Base-by-base conservation (phyloP, 768 basidiomycete species). In the Rhodosporidiobolus sp. region DNA sequence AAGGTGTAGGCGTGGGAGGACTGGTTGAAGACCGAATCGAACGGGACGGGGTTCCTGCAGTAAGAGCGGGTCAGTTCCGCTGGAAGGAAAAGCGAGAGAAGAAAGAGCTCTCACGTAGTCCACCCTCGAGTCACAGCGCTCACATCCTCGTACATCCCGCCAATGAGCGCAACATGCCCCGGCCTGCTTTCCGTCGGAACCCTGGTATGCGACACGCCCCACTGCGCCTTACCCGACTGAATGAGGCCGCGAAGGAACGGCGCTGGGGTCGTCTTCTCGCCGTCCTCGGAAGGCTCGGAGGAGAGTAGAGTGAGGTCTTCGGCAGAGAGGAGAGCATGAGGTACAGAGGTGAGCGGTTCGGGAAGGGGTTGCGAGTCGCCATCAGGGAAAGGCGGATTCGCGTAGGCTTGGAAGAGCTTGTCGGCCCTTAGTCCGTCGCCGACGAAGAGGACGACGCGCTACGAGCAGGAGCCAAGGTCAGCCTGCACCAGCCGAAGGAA, bases 81-180 rank as follows among this genome's bases (percentile, higher is more conserved):
- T 91, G 61, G 66, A 20, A 48, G 22, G 30, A 43, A n/a, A 0
- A 17, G 34, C 49, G 24, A 49, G 45, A 11, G 28, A 19, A 3
- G 43, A 19, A 17, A 30, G 9, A 46, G 38, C 48, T n/a, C n/a
- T 19, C 50, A 63, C 52, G 65, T 62, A 24, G 65, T 58, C 71
- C 64, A 70, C 0, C 74, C 91, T 85, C 91, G 90, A 30, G 89
- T 91, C 43, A 92, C 91, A 24, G 91, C 91, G 0, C 89, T 90
- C 7, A 91, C 91, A 74, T 93, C 90, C 80, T 93, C 91, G 78
- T 92, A 92, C 90, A 93, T 92, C 5, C 91, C 91, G 45, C 89
- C 92, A 72, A 93, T 92, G 64, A 94, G 86, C 30, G 92, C 91
- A 34, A 94, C 91, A 79, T 93, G 92, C 16, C 92, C 92, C 3